Evolutionary conservation across 345 rosid species (phyloP), one percentile per base, ranked within the genome.

Genomic region (Noccaea caerulescens): DNA sequence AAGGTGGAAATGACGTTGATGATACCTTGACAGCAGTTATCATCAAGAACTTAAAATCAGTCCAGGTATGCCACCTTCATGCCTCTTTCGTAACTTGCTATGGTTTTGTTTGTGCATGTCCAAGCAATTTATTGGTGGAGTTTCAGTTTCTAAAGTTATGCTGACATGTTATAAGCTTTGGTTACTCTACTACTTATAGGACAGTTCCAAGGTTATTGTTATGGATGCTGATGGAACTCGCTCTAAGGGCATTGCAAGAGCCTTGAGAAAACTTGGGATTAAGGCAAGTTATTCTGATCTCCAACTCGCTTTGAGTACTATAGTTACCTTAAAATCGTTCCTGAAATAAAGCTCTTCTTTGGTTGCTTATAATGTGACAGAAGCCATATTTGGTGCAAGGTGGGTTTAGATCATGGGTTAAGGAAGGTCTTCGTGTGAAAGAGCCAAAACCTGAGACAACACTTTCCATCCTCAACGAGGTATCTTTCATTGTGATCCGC

Each of bases 181-280:
- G 76, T 80, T 77, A 62, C 58, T 74, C 70, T 80, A 63, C 84
- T 61, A 73, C 82, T 83, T 84, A 92, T 88, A 94, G 97, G 99
- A 83, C 92, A 89, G 96, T 80, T 94, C 91, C 50, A 89, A 80
- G 90, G 89, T 94, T 68, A 89, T 94, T 68, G 81, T 94, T 76
- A 80, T 94, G 95, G 99, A 94, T 84, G 90, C 82, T 75, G 93
- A 91, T 80, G 99, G 99, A 69, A 72, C 84, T 77, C 80, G 80
- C 47, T 83, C 96, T 37, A 94, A 89, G 85, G 90, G 93, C 54
- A 76, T 94, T 80, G 97, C 97, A 54, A 86, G 99, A 84, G 84
- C 96, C 62, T 76, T 94, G 84, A 89, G 86, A 77, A 94, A 85
- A 82, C 85, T 91, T 76, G 92, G 99, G 54, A 43, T 86, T 64